Evolutionary conservation across 164 flowering plant genomes (phyloP).

Genomic region (Pachysandra terminalis): DNA sequence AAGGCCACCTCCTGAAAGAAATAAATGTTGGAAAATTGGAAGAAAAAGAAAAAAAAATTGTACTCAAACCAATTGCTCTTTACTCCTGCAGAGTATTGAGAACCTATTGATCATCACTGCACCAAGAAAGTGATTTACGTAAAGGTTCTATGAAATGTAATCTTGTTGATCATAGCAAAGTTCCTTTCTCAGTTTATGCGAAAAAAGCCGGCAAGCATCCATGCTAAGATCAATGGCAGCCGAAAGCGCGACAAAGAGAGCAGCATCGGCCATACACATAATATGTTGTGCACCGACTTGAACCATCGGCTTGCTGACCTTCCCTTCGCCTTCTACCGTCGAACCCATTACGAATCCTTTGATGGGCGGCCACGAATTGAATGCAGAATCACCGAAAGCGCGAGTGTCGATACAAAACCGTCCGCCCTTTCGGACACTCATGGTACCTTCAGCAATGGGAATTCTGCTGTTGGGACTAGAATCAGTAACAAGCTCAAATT

Average conservation of each 20-base stretch:
- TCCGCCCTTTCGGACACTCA: conserved; percentile 69
- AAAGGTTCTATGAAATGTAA: conserved; percentile 16
- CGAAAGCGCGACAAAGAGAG: conserved; percentile 76
- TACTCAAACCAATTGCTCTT: conserved; percentile 33
- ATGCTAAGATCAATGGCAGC: conserved; percentile 94
- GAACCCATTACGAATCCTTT: conserved; percentile 86
- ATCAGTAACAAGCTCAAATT: conserved; percentile 69
- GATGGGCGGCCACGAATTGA: conserved; percentile 27
- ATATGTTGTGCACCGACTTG: conserved; percentile 77
- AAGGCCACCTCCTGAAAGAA: too few relatives aligned
- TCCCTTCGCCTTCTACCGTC: conserved; percentile 83
- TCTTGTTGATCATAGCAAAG: conserved; percentile 61
- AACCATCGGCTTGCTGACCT: conserved; percentile 71
- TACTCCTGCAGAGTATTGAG: conserved; percentile 1
- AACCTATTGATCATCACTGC: conserved; percentile 34
- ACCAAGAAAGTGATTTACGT: not conserved
- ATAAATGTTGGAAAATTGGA: not conserved
- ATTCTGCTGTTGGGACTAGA: conserved; percentile 39
- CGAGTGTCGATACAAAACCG: conserved; percentile 59
- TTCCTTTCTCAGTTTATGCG: conserved; percentile 81
- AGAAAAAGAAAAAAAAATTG: conserved; percentile 4
- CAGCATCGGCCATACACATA: conserved; percentile 88
- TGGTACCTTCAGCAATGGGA: conserved; percentile 59
- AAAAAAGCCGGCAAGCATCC: conserved; percentile 86
- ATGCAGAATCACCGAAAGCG: conserved; percentile 20